These are phyloP conservation scores for Irpex sp. DNA, from an alignment of 1,284 basidiomycete genomes.

Conservation along the genomic window DNA sequence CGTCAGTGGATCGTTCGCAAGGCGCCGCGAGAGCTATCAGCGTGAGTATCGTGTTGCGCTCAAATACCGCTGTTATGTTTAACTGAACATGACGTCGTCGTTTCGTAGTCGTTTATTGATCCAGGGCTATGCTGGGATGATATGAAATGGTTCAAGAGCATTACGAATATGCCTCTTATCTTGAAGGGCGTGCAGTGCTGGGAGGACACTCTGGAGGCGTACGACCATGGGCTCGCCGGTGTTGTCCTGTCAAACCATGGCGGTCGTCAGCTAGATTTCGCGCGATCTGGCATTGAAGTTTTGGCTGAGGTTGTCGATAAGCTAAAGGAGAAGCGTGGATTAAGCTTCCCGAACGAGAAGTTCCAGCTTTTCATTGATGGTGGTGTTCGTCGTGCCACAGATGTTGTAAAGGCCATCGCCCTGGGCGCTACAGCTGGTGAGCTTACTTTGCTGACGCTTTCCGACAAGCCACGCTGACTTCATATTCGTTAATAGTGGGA, in stretches of 20 bases:
- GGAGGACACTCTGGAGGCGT: constrained; percentile 82
- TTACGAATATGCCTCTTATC: constrained; percentile 93
- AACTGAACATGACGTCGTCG: background rate
- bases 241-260: constrained; percentile 90
- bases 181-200: constrained; percentile 82
- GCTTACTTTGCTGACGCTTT: background rate
- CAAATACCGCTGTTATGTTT: background rate
- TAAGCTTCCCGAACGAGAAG: constrained; percentile 52
- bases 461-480: background rate
- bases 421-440: constrained; percentile 81
- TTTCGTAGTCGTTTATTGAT: constrained; percentile 84
- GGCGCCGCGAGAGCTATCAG: constrained; percentile 29
- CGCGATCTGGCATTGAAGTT: constrained; percentile 85
- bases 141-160: constrained; percentile 83
- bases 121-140: constrained; percentile 88
- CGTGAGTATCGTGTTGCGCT: constrained; percentile 14
- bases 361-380: constrained; percentile 94
- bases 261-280: constrained; percentile 87
- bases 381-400: constrained; percentile 87
- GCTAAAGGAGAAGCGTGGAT: constrained; percentile 59
- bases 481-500: constrained; percentile 42
- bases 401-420: constrained; percentile 90
- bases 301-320: constrained; percentile 84
- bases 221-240: constrained; percentile 77
- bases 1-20: constrained; percentile 27